Base-by-base conservation (phyloP, 371 early-diverging fungal species). In the Mortierella sp. region DNA sequence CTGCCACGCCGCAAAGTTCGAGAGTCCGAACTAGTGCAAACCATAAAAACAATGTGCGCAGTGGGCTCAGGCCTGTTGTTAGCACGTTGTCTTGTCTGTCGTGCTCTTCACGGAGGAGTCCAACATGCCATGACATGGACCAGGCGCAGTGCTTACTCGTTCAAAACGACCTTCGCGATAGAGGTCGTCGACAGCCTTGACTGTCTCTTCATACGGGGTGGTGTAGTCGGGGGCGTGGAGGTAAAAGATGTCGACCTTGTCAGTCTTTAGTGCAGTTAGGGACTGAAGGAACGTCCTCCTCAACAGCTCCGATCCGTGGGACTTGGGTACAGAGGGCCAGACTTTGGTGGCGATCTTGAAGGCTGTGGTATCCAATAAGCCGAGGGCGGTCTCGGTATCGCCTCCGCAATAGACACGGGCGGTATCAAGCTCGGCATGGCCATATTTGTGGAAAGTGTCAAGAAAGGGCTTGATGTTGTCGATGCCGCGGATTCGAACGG, bases 161-260 rank as follows among this genome's bases (percentile, higher is more conserved):
- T 86, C 82, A 74, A 91, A 91, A 13, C 77, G 80, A 3, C 90
- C 91, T 54, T 89, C 85, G 51, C 88, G 81, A 69, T 90, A 89
- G 3, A 91, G 77, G 21, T 87, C 88, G 76, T 91, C 83, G 14
- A 91, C 81, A 53, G 82, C 91, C 31, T 73, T 71, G 64, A 87
- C 37, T 0, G 91, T 91, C 51, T 77, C 85, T 72, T 89, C 89
- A 48, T 91, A 83, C 1, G 91, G 88, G n/a, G 89, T 90, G 8
- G 76, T 76, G 16, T 81, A 83, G 64, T 91, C 89, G 10, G 91
- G 91, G 31, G 90, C 89, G 80, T 92, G 92, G 48, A 90, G 74
- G 75, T 91, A 91, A 48, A 90, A 82, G 57, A 92, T 83, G 64
- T 91, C 90, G 1, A 92, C 90, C 72, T 88, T 88, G 24, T 82